These are phyloP conservation scores for Trametes villosa DNA, from an alignment of 768 basidiomycete genomes.

Conservation along the genomic window DNA sequence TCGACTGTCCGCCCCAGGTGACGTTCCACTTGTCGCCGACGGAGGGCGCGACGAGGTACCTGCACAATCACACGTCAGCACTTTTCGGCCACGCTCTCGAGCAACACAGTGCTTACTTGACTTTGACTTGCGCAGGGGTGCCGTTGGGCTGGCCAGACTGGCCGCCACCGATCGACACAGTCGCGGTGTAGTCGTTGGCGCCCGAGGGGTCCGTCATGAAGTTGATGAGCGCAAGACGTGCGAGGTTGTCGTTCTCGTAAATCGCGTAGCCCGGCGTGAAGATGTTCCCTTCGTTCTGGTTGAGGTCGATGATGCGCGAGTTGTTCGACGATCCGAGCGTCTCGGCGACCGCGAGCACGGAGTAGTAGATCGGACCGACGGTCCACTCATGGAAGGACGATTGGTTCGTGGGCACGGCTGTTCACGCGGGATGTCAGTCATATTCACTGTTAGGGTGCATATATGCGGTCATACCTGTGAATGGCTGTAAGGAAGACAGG, in stretches of 20 bases:
- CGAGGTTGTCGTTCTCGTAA: conserved; percentile 50
- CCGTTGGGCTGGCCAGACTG: conserved; percentile 23
- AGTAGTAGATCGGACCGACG: conserved; percentile 52
- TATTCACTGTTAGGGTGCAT: too few relatives aligned
- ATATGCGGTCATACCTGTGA: conserved; percentile 44
- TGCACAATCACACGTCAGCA: conserved; percentile 5
- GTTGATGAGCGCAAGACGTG: conserved; percentile 52
- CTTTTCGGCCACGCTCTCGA: too few relatives aligned
- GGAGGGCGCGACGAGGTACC: conserved; percentile 41
- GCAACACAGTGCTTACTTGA: conserved; percentile 44
- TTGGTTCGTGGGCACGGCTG: conserved; percentile 49
- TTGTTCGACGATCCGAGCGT: conserved; percentile 46
- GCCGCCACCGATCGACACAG: conserved; percentile 39
- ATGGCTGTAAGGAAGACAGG: conserved; percentile 41
- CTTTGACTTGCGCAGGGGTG: conserved; percentile 33
- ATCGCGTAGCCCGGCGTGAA: conserved; percentile 52
- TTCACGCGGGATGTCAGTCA: not conserved
- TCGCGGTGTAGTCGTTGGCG: conserved; percentile 42
- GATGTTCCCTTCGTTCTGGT: conserved; percentile 34
- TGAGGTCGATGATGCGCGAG: conserved; percentile 49
- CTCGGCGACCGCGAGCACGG: conserved; percentile 50
- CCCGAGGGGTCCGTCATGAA: conserved; percentile 47
- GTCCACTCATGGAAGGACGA: conserved; percentile 46
- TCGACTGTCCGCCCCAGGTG: conserved; percentile 62
- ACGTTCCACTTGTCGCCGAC: conserved; percentile 49